These are phyloP conservation scores for Fusarium sp. DNA, from an alignment of 2,329 filamentous ascomycete species.

Conservation along the genomic window DNA sequence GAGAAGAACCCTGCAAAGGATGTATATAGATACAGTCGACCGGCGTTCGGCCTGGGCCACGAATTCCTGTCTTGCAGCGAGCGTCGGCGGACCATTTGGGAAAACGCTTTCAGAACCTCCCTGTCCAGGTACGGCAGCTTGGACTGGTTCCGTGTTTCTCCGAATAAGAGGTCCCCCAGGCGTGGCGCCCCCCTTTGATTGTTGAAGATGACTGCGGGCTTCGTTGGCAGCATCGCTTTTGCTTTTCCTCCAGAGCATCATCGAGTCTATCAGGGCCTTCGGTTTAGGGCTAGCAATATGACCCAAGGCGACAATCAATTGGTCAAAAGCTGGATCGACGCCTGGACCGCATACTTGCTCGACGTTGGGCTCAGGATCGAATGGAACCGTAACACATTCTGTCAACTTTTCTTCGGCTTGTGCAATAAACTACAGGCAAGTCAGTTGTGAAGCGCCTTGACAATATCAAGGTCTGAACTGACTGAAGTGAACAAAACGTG, in stretches of 20 bases:
- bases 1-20: conserved; percentile 90
- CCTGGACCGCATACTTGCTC: conserved; percentile 92
- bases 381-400: conserved; percentile 81
- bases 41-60: conserved; percentile 84
- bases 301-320: conserved; percentile 89
- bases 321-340: conserved; percentile 88
- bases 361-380: conserved; percentile 83
- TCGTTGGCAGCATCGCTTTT: conserved; percentile 89
- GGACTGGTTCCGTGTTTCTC: conserved; percentile 78
- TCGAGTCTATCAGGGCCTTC: conserved; percentile 92
- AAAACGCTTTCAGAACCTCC: conserved; percentile 45
- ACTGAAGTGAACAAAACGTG: conserved; percentile 96
- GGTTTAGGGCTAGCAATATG: conserved; percentile 95
- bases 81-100: conserved; percentile 49
- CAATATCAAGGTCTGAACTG: conserved; percentile 46
- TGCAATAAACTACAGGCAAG: conserved; percentile 75
- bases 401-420: conserved; percentile 97
- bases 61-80: conserved; percentile 70
- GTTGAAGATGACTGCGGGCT: conserved; percentile 67
- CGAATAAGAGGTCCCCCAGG: conserved; percentile 65
- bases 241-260: conserved; percentile 97
- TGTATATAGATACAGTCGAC: conserved; percentile 94
- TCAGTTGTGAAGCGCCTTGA: conserved; percentile 21
- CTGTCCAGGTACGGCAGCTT: conserved; percentile 49
- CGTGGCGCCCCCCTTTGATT: conserved; percentile 54